Conservation (phyloP, 2,329 filamentous ascomycete genomes). For the Zelopaecilomyces penicillatus region DNA sequence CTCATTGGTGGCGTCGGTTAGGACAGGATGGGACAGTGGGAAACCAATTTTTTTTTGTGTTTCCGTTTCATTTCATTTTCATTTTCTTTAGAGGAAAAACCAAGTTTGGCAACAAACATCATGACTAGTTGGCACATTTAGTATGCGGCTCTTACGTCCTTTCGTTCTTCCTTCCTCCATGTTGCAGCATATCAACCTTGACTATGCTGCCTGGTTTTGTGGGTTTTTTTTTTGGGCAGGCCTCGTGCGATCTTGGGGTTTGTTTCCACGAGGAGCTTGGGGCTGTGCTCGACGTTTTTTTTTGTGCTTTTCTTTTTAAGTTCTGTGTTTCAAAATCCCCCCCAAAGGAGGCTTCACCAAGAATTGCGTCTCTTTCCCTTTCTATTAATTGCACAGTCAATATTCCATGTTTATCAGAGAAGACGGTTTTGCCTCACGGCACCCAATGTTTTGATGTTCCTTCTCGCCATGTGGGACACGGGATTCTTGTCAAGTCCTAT, state of each 20-base stretch:
- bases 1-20: not conserved
- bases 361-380: constrained; percentile 4
- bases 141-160: constrained; percentile 1
- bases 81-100: constrained; percentile 7
- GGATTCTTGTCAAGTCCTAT: too few species aligned
- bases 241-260: not conserved
- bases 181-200: not conserved
- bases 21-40: not conserved
- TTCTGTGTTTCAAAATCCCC: not conserved
- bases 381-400: constrained; percentile 2
- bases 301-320: constrained; percentile 1
- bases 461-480: constrained; percentile 1
- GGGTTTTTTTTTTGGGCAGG: not conserved
- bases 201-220: not conserved
- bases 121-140: constrained; percentile 4
- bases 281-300: constrained; percentile 4
- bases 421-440: constrained; percentile 33
- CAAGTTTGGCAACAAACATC: constrained; percentile 25
- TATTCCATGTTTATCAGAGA: constrained; percentile 19
- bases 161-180: constrained; percentile 2
- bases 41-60: not conserved
- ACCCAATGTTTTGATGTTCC: constrained; percentile 21
- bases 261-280: not conserved
- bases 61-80: too few species aligned
- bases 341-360: constrained; percentile 1